These are phyloP conservation scores for Xylaria sp. DNA, from an alignment of 2,329 filamentous ascomycete species.

Conservation along the genomic window DNA sequence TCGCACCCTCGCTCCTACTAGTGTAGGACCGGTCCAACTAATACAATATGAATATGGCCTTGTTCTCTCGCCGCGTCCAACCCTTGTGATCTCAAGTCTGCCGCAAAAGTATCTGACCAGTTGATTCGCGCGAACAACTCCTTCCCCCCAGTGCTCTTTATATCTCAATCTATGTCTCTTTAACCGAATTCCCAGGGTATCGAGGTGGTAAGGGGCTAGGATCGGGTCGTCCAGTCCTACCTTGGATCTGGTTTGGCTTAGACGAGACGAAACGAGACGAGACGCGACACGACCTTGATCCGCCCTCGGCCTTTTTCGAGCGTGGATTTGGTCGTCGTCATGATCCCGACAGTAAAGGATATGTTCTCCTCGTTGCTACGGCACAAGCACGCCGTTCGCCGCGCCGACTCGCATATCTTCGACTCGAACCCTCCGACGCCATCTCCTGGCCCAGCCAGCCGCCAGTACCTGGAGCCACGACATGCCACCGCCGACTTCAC, in stretches of 20 bases:
- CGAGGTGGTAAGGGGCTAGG: constrained; percentile 41
- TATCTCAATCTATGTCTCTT: constrained; percentile 35
- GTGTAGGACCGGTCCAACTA: constrained; percentile 4
- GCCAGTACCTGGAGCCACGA: constrained; percentile 54
- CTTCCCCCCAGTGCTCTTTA: neutral
- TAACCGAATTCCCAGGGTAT: constrained; percentile 36
- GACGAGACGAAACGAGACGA: constrained; percentile 25
- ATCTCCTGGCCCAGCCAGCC: constrained; percentile 47
- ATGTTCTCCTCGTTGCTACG: constrained; percentile 50
- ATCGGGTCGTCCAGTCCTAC: constrained; percentile 35
- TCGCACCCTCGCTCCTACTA: neutral
- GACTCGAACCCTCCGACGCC: constrained; percentile 44
- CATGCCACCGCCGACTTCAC: constrained; percentile 74
- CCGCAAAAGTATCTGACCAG: neutral
- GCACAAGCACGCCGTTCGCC: constrained; percentile 36
- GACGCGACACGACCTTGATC: constrained; percentile 32
- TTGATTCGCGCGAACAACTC: neutral
- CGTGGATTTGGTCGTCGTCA: constrained; percentile 39
- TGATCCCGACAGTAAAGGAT: constrained; percentile 48
- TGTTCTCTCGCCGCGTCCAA: constrained; percentile 23
- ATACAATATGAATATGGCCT: constrained; percentile 17
- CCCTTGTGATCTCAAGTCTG: neutral
- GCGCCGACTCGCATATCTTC: constrained; percentile 43
- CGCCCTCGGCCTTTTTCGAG: constrained; percentile 21
- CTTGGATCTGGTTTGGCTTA: constrained; percentile 35